A percentile compares a stretch with the other conserved stretches of the same genome.
Evolutionary conservation across 257 asterid species (phyloP).

Genomic region (Petrea volubilis): DNA sequence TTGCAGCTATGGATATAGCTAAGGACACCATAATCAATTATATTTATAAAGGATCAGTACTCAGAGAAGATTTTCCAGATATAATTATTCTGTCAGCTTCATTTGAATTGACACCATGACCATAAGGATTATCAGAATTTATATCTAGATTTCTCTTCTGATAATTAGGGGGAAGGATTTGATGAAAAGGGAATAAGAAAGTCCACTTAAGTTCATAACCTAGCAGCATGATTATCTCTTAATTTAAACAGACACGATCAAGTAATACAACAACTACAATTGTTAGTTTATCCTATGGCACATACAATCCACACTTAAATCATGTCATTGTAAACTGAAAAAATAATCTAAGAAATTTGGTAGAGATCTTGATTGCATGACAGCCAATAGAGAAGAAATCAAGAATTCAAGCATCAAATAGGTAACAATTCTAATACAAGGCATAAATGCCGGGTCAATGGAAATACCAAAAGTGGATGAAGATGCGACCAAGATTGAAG

Average conservation of each 20-base stretch:
- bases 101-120: background rate
- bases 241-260: too few relatives aligned
- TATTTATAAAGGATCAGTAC: background rate
- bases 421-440: background rate
- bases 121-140: background rate
- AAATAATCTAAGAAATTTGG: background rate
- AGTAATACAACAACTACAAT: too few relatives aligned
- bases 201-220: background rate
- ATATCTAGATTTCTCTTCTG: background rate
- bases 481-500: constrained; percentile 73
- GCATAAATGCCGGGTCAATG: constrained; percentile 3
- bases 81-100: background rate
- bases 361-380: background rate
- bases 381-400: background rate
- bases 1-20: background rate
- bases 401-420: background rate
- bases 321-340: background rate
- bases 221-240: background rate
- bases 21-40: too few relatives aligned
- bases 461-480: constrained; percentile 74
- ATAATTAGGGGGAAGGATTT: background rate
- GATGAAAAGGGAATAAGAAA: background rate
- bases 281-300: background rate
- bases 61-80: background rate
- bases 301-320: background rate